Base-by-base conservation (phyloP, 2,329 filamentous ascomycete species). In the Colletotrichum sp. region DNA sequence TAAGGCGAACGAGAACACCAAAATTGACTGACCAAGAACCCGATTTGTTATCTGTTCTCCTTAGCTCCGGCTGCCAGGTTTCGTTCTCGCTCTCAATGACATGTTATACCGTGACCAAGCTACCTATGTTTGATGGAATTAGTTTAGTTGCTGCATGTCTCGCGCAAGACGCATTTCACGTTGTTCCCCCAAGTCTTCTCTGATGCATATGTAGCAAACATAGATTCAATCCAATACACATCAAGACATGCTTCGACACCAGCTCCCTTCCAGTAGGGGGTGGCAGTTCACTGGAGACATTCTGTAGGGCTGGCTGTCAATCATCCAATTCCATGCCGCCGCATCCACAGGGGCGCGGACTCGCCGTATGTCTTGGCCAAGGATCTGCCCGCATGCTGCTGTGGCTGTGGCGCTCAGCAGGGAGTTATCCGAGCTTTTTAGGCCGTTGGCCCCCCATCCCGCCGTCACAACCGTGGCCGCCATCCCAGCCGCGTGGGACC, bases 361-460 rank as follows among this genome's bases (percentile, higher is more conserved):
- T 75, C 32, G 63, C 68, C 65, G 63, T 16, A 8, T 60, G 70
- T 66, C 64, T 75, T 72, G 73, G 63, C 64, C 65, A 59, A 69
- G 74, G 70, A 67, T 64, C 44, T 52, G 30, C 32, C 25, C 30
- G 55, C 55, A 66, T 73, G 27, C 13, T 27, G 28, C 44, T 73
- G 59, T 76, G 74, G 70, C 74, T 74, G 74, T 74, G 70, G 74
- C 74, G 57, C 65, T 59, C 59, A 64, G 64, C 64, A 69, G 65
- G 44, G 68, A 63, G 71, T 59, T 57, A 64, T 48, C 57, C 39
- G 63, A 67, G 25, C 72, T 55, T 57, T 75, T 68, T 48, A 57
- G 61, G 72, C n/a, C n/a, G 5, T 27, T 32, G 15, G 30, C 19
- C 28, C 52, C 64, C 71, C 57, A 72, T 55, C 65, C 57, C 57